A percentile compares a stretch with the other conserved stretches of the same genome.
phyloP scores from a whole-genome alignment of 2,329 filamentous ascomycete species.

The Monosporascus sp. region DNA sequence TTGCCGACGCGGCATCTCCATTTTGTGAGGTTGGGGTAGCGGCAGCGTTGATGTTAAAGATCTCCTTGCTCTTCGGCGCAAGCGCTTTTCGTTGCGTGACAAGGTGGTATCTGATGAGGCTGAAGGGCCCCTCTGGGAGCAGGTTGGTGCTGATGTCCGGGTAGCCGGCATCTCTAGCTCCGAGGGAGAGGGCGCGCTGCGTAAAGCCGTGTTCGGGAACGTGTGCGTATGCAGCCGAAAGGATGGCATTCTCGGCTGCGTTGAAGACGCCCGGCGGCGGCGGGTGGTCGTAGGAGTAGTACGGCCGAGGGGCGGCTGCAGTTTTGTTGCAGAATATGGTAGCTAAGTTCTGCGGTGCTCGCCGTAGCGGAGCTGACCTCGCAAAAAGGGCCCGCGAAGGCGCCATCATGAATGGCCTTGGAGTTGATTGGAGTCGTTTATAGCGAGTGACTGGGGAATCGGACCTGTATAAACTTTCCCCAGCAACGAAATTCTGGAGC shows the following conservation, averaged over 20 bases:
- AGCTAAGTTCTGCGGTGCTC: not conserved
- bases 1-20: slow-evolving; percentile 21
- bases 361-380: slow-evolving; percentile 8
- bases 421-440: not conserved
- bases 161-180: slow-evolving; percentile 79
- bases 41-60: slow-evolving; percentile 28
- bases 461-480: too few relatives aligned
- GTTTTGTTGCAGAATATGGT: slow-evolving; percentile 4
- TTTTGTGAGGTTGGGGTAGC: not conserved
- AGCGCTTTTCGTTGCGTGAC: slow-evolving; percentile 60
- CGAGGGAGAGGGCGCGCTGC: slow-evolving; percentile 62
- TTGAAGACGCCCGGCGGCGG: slow-evolving; percentile 56
- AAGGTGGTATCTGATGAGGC: slow-evolving; percentile 74
- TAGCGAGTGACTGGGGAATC: too few relatives aligned
- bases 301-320: slow-evolving; percentile 32
- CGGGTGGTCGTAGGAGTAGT: slow-evolving; percentile 71
- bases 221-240: slow-evolving; percentile 72
- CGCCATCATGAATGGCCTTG: slow-evolving; percentile 13
- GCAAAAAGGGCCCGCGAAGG: slow-evolving; percentile 18
- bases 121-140: slow-evolving; percentile 73
- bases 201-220: slow-evolving; percentile 83
- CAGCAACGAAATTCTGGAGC: too few relatives aligned
- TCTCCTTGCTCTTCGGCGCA: slow-evolving; percentile 29
- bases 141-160: slow-evolving; percentile 80
- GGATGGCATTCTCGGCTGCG: slow-evolving; percentile 66